Evolutionary conservation across 352 stramenopile genomes (phyloP).

Genomic region (Pythium plurisporium): DNA sequence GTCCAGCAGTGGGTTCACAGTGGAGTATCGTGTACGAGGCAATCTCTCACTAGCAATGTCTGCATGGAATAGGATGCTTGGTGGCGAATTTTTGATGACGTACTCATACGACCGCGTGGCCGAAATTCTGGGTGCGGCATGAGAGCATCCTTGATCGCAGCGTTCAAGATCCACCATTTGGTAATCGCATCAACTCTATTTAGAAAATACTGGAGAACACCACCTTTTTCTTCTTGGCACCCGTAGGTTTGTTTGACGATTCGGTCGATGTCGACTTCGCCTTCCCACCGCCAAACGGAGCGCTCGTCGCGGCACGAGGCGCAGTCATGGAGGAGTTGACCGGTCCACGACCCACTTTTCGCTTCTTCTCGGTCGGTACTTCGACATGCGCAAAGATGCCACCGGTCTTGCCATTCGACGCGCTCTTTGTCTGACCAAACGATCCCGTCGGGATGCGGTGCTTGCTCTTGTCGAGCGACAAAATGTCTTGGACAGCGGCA

Average conservation of each 20-base stretch:
- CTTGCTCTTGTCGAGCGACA: constrained; percentile 70
- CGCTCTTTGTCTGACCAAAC: constrained; percentile 36
- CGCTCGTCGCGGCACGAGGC: constrained; percentile 3
- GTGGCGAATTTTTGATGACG: constrained; percentile 7
- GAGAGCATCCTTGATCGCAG: neutral
- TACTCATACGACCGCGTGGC: neutral
- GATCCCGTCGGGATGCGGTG: constrained; percentile 44
- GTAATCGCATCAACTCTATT: constrained; percentile 18
- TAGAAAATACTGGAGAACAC: constrained; percentile 76
- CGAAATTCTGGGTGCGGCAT: constrained; percentile 1
- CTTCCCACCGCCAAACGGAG: constrained; percentile 14
- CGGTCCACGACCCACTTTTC: constrained; percentile 29
- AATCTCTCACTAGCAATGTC: too few species aligned
- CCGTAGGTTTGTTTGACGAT: constrained; percentile 19
- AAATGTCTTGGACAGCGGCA: constrained; percentile 69
- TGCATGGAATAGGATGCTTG: constrained; percentile 11
- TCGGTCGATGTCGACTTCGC: neutral
- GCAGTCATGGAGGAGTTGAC: neutral
- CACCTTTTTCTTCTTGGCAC: constrained; percentile 75
- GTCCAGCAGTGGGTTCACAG: neutral
- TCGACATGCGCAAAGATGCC: constrained; percentile 84
- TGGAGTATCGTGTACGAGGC: neutral
- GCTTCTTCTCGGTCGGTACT: constrained; percentile 60
- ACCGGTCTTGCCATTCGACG: constrained; percentile 66
- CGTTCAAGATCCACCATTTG: neutral